Percentiles rank a stretch among this genome's conserved stretches.
Conservation (phyloP, 83 land plant genomes). For the Larix sibirica region DNA sequence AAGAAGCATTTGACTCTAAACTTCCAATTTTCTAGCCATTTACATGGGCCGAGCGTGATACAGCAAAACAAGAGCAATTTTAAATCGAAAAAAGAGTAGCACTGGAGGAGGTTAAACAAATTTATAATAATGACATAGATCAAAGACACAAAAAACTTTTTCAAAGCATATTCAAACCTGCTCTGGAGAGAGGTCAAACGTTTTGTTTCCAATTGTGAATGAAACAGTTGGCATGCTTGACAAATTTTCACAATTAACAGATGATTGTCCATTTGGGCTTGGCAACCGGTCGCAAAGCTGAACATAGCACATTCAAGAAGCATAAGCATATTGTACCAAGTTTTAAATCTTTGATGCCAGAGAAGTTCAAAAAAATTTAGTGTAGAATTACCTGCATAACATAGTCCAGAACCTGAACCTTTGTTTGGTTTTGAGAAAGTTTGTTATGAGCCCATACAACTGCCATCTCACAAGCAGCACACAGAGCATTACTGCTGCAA, state of each 20-base stretch:
- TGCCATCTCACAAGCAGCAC: conserved; percentile 79
- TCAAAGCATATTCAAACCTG: conserved; percentile 3
- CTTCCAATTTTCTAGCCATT: no score
- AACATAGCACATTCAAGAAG: neutral
- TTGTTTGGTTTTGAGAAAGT: conserved; percentile 50
- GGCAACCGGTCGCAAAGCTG: conserved; percentile 85
- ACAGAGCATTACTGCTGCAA: conserved; percentile 41
- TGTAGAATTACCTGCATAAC: conserved; percentile 49
- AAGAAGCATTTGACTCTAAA: no score
- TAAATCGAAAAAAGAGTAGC: no score
- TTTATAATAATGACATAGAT: no score
- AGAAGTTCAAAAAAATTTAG: neutral
- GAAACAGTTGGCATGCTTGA: conserved; percentile 65
- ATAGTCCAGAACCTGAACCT: conserved; percentile 52
- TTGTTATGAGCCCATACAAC: conserved; percentile 73
- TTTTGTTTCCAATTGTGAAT: conserved; percentile 72
- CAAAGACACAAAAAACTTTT: neutral
- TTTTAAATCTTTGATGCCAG: neutral
- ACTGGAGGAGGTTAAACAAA: no score
- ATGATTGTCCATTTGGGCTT: conserved; percentile 70
- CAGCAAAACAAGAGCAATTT: no score
- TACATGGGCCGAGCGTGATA: no score
- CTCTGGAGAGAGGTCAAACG: conserved; percentile 28
- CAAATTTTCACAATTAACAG: conserved; percentile 60
- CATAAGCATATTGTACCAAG: neutral